These are phyloP conservation scores for Rhizopogon rudus DNA, from an alignment of 768 basidiomycete species.

Conservation along the genomic window DNA sequence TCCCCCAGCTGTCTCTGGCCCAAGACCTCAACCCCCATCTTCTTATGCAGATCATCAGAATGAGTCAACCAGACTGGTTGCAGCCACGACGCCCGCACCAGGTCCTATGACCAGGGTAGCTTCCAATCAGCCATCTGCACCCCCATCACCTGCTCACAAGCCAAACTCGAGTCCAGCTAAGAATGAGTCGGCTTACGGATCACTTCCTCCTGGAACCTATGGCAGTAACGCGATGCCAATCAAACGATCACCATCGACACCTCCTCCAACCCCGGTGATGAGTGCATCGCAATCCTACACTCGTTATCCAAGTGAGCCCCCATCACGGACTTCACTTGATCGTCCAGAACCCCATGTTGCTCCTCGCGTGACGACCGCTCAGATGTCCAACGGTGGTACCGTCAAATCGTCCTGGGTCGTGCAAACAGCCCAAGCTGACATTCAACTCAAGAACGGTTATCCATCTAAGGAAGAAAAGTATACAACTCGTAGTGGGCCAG, in stretches of 20 bases:
- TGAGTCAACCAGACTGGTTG: slow-evolving; percentile 7
- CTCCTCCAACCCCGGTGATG: slow-evolving; percentile 17
- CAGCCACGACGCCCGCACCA: neutral
- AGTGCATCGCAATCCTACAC: slow-evolving; percentile 21
- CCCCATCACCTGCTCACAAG: slow-evolving; percentile 16
- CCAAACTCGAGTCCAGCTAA: slow-evolving; percentile 11
- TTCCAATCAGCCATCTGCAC: slow-evolving; percentile 12
- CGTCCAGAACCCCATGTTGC: slow-evolving; percentile 6
- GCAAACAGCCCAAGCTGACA: slow-evolving; percentile 18
- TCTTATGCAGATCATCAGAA: slow-evolving; percentile 21
- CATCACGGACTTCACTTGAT: neutral
- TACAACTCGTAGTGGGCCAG: slow-evolving; percentile 6
- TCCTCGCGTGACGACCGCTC: slow-evolving; percentile 6
- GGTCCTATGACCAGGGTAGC: neutral
- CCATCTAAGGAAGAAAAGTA: slow-evolving; percentile 27
- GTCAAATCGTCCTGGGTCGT: slow-evolving; percentile 28
- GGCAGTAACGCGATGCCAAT: slow-evolving; percentile 6
- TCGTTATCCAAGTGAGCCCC: slow-evolving; percentile 8
- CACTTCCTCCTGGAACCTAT: slow-evolving; percentile 12
- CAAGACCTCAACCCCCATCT: slow-evolving; percentile 22
- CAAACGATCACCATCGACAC: slow-evolving; percentile 16
- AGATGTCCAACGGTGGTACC: slow-evolving; percentile 14
- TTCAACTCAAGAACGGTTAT: slow-evolving; percentile 12
- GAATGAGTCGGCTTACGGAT: slow-evolving; percentile 7
- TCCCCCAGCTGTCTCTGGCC: slow-evolving; percentile 21